Percentiles rank a stretch among this genome's conserved stretches.
phyloP scores from a whole-genome alignment of 768 basidiomycete genomes.

The Mycena rosella region DNA sequence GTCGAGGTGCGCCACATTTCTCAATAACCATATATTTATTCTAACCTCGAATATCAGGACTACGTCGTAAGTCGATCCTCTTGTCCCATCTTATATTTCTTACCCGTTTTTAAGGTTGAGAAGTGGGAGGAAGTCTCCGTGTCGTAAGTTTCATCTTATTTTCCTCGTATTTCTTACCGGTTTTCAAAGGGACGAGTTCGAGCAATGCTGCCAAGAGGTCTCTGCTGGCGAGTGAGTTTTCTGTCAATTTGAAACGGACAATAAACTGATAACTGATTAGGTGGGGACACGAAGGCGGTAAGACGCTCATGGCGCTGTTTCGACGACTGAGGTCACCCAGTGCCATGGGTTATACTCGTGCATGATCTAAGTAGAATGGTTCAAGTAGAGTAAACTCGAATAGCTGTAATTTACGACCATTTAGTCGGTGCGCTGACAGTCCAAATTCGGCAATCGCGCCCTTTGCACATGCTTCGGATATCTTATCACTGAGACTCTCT shows the following conservation, averaged over 20 bases:
- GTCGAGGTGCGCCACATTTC: conserved; percentile 62
- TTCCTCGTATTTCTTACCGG: background rate
- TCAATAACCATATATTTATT: conserved; percentile 28
- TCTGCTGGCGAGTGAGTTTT: conserved; percentile 77
- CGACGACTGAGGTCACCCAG: conserved; percentile 73
- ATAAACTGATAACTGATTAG: conserved; percentile 47
- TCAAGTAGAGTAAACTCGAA: too few relatives aligned
- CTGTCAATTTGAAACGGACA: background rate
- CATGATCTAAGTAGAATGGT: conserved; percentile 2
- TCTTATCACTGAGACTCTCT: too few relatives aligned
- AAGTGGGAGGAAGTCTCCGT: too few relatives aligned
- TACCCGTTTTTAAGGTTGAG: too few relatives aligned
- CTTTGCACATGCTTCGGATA: too few relatives aligned
- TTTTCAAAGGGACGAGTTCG: conserved; percentile 72
- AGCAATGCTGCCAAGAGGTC: conserved; percentile 77
- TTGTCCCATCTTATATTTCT: too few relatives aligned
- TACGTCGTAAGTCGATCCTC: conserved; percentile 66
- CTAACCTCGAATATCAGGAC: conserved; percentile 56
- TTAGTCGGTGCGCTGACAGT: too few relatives aligned
- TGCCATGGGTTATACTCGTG: conserved; percentile 38
- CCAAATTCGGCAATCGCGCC: background rate
- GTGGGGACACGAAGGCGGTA: conserved; percentile 80
- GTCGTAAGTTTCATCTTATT: too few relatives aligned
- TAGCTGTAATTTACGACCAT: too few relatives aligned
- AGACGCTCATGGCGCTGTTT: conserved; percentile 75